A percentile compares a stretch with the other conserved stretches of the same genome.
These are phyloP conservation scores for Dactylellina haptotyla DNA, from an alignment of 2,329 filamentous ascomycete species.

Conservation along the genomic window DNA sequence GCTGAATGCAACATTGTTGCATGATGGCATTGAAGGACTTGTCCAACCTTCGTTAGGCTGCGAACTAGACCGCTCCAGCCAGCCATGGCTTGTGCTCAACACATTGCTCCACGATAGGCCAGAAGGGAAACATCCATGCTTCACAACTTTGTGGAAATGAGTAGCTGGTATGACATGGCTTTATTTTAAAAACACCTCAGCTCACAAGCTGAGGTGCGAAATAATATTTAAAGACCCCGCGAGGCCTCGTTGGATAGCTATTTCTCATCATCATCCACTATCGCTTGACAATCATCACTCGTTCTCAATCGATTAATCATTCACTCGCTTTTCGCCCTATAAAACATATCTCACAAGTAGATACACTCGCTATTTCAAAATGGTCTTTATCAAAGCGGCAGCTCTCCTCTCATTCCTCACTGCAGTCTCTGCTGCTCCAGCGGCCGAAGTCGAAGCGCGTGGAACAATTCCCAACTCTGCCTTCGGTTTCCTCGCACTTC, in stretches of 20 bases:
- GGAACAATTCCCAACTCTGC: neutral
- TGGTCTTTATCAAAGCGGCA: conserved; percentile 31
- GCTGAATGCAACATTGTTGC: conserved; percentile 11
- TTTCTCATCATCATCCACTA: too few species aligned
- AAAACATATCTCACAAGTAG: too few species aligned
- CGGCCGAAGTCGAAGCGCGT: conserved; percentile 21
- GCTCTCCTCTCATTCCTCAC: conserved; percentile 16
- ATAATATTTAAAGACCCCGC: neutral
- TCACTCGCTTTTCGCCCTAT: neutral
- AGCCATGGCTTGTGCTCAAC: neutral
- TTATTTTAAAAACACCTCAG: too few species aligned
- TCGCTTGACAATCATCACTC: neutral
- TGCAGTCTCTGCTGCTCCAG: conserved; percentile 25
- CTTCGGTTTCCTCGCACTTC: conserved; percentile 56
- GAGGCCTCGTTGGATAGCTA: too few species aligned
- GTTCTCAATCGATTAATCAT: neutral
- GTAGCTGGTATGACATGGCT: too few species aligned
- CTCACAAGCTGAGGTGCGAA: neutral
- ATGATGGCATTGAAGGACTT: neutral
- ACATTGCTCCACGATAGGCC: too few species aligned
- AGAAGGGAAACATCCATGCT: too few species aligned
- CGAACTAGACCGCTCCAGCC: neutral
- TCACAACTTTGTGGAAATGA: neutral
- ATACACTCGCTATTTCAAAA: conserved; percentile 34
- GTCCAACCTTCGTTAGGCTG: conserved; percentile 1